phyloP scores from a whole-genome alignment of 306 rosid species.

The Begonia loranthoides region DNA sequence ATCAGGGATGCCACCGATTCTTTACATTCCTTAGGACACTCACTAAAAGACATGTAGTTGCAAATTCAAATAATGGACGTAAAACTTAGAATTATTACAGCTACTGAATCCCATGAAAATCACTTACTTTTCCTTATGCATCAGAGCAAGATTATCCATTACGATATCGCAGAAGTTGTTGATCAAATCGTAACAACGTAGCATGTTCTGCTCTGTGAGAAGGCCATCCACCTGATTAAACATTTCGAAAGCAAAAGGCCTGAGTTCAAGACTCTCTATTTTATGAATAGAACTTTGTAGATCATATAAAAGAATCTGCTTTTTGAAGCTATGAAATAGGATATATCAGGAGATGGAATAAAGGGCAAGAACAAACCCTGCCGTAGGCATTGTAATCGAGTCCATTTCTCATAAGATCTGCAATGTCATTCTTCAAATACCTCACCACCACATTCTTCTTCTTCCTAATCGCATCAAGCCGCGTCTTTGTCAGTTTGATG shows the following conservation, averaged over 20 bases:
- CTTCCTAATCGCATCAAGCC: slow-evolving; percentile 35
- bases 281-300: no score
- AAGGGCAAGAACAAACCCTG: slow-evolving; percentile 32
- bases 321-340: no score
- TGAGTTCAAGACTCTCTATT: no score
- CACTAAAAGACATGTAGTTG: slow-evolving; percentile 18
- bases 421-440: slow-evolving; percentile 47
- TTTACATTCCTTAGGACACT: slow-evolving; percentile 82
- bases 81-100: not conserved
- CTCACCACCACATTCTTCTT: slow-evolving; percentile 37
- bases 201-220: slow-evolving; percentile 40
- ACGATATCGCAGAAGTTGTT: slow-evolving; percentile 36
- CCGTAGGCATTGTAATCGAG: slow-evolving; percentile 43
- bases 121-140: slow-evolving; percentile 42
- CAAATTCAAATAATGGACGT: no score
- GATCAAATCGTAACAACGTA: slow-evolving; percentile 35
- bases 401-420: slow-evolving; percentile 44
- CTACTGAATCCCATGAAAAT: not conserved
- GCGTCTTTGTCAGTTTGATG: slow-evolving; percentile 22
- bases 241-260: no score
- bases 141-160: slow-evolving; percentile 30
- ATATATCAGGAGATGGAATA: not conserved
- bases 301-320: no score
- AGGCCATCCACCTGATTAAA: slow-evolving; percentile 37
- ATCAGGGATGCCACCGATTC: slow-evolving; percentile 69